Percentiles rank a stretch among this genome's conserved stretches.
Conservation (phyloP, 306 rosid genomes). For the Gillenia trifoliata region DNA sequence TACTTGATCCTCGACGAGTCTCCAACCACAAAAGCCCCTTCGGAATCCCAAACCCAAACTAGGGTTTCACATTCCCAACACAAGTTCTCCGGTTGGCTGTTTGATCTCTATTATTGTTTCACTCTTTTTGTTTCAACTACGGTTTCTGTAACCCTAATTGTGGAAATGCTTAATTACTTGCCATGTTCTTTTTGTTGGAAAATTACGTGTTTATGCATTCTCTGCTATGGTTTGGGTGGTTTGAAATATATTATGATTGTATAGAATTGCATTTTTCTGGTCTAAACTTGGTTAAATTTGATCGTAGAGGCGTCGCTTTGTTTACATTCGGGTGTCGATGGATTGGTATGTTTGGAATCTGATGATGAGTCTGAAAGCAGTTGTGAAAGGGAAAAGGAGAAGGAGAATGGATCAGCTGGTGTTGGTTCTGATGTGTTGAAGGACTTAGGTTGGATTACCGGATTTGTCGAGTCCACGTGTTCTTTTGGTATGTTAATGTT, state of each 20-base stretch:
- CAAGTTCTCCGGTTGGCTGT: conserved; percentile 36
- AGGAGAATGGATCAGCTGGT: conserved; percentile 25
- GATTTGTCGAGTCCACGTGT: conserved; percentile 22
- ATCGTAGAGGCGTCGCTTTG: conserved; percentile 4
- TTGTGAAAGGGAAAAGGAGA: conserved; percentile 24
- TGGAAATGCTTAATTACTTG: conserved; percentile 1
- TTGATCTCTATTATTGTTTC: background rate
- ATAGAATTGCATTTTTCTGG: background rate
- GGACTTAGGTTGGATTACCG: conserved; percentile 35
- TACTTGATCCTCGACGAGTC: conserved; percentile 60
- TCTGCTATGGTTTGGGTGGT: background rate
- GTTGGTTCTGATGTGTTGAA: conserved; percentile 19
- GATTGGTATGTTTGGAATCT: conserved; percentile 83
- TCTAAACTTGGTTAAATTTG: background rate
- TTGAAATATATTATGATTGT: background rate
- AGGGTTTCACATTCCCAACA: conserved; percentile 40
- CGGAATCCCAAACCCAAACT: background rate
- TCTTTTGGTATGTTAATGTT: conserved; percentile 40
- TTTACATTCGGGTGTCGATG: conserved; percentile 46
- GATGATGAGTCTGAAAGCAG: conserved; percentile 57
- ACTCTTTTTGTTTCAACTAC: background rate
- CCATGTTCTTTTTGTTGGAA: background rate
- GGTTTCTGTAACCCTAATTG: background rate
- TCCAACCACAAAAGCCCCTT: conserved; percentile 50
- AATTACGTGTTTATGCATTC: background rate